Percentiles rank a stretch among this genome's conserved stretches.
Evolutionary conservation across 192 early-diverging fungal genomes (phyloP).

Genomic region (Backusella mclennaniae): DNA sequence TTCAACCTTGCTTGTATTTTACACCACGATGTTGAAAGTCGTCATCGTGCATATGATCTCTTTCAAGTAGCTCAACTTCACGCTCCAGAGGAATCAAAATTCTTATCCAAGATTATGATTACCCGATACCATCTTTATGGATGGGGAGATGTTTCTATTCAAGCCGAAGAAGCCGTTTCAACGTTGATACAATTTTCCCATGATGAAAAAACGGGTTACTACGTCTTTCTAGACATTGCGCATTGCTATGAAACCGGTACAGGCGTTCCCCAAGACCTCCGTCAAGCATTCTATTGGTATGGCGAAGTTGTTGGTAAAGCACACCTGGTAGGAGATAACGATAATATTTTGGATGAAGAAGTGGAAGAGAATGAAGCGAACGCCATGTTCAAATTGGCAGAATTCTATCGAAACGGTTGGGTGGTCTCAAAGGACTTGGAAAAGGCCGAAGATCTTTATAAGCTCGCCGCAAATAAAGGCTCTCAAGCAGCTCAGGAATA

Average conservation of each 20-base stretch:
- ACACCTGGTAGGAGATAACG: neutral
- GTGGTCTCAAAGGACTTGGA: constrained; percentile 11
- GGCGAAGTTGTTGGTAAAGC: constrained; percentile 4
- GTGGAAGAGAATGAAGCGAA: constrained; percentile 30
- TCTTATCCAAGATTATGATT: constrained; percentile 20
- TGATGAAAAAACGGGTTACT: constrained; percentile 12
- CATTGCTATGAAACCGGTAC: constrained; percentile 34
- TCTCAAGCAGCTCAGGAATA: constrained; percentile 15
- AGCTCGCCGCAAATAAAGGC: constrained; percentile 24
- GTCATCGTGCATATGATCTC: constrained; percentile 15
- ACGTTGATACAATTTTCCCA: constrained; percentile 19
- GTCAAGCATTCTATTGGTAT: constrained; percentile 35
- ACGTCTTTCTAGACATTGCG: constrained; percentile 27
- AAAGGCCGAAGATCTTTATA: constrained; percentile 28
- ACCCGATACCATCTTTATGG: constrained; percentile 34
- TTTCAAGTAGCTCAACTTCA: constrained; percentile 20
- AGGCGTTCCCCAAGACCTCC: constrained; percentile 24
- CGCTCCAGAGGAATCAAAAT: constrained; percentile 11
- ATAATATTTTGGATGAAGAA: constrained; percentile 23
- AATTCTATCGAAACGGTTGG: constrained; percentile 30
- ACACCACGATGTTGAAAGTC: constrained; percentile 23
- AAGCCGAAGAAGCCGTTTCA: constrained; percentile 18
- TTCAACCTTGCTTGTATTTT: constrained; percentile 30
- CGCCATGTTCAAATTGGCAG: constrained; percentile 28
- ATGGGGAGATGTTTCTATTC: constrained; percentile 27